These are phyloP conservation scores for Polyplosphaeria fusca DNA, from an alignment of 495 filamentous ascomycete genomes.

Conservation along the genomic window DNA sequence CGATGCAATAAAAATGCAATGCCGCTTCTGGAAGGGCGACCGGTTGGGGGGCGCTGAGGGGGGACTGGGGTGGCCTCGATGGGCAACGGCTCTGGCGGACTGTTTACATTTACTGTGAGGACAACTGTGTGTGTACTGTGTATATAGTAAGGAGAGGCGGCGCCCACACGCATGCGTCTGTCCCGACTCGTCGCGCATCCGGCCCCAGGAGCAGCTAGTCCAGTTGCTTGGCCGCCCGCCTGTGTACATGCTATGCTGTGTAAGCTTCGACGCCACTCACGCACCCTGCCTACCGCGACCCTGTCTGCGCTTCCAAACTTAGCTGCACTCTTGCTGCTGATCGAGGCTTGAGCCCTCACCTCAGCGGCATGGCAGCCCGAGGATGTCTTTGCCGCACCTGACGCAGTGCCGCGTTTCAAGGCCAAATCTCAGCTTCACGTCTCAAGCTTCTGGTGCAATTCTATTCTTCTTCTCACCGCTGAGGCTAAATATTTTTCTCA, in stretches of 20 bases:
- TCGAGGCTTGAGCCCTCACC: conserved; percentile 3
- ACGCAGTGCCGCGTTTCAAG: background rate
- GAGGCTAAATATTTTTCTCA: background rate
- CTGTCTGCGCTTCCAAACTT: conserved; percentile 3
- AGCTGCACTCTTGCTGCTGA: conserved; percentile 8
- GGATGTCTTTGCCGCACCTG: background rate
- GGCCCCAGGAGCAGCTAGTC: background rate
- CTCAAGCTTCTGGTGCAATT: background rate
- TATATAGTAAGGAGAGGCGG: too few species aligned
- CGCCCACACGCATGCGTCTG: background rate
- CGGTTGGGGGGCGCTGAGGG: too few species aligned
- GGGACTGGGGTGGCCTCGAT: too few species aligned
- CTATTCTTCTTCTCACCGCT: background rate
- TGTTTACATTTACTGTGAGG: too few species aligned
- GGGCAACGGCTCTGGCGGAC: too few species aligned
- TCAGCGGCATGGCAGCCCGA: background rate
- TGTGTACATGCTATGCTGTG: background rate
- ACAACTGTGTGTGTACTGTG: too few species aligned
- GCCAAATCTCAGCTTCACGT: background rate
- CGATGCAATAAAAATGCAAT: conserved; percentile 18
- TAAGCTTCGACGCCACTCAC: background rate
- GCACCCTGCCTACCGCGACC: too few species aligned
- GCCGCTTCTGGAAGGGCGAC: background rate
- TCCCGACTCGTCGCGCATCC: background rate
- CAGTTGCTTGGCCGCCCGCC: background rate